phyloP scores from a whole-genome alignment of 2,329 filamentous ascomycete genomes.

The Chrysoporthe austroafricana region DNA sequence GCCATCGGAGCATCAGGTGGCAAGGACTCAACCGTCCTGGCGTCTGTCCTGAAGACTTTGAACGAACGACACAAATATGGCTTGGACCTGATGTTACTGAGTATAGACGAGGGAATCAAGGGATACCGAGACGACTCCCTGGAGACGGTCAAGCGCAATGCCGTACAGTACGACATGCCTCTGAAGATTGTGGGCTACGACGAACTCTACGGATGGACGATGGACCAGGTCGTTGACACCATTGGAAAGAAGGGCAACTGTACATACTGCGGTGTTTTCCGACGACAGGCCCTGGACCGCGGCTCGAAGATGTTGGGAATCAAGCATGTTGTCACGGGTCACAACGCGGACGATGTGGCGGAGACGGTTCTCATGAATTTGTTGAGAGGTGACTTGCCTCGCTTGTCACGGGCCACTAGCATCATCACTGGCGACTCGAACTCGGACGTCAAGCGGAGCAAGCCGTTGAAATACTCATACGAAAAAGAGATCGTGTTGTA shows the following conservation, averaged over 20 bases:
- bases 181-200: slow-evolving; percentile 91
- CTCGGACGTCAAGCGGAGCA: slow-evolving; percentile 93
- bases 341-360: slow-evolving; percentile 96
- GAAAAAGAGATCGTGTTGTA: slow-evolving; percentile 99
- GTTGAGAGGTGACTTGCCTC: slow-evolving; percentile 84
- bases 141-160: slow-evolving; percentile 95
- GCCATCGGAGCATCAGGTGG: slow-evolving; percentile 96
- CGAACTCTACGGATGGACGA: slow-evolving; percentile 97
- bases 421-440: slow-evolving; percentile 79
- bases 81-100: slow-evolving; percentile 82
- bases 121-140: slow-evolving; percentile 95
- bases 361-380: slow-evolving; percentile 99
- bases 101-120: slow-evolving; percentile 96
- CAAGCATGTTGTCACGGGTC: slow-evolving; percentile 92
- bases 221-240: slow-evolving; percentile 97
- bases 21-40: slow-evolving; percentile 96
- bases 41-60: slow-evolving; percentile 90
- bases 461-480: slow-evolving; percentile 97
- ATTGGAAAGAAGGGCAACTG: slow-evolving; percentile 99
- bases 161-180: slow-evolving; percentile 86
- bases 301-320: slow-evolving; percentile 88
- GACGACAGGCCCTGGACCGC: slow-evolving; percentile 89
- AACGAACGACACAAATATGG: slow-evolving; percentile 90
- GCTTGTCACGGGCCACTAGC: slow-evolving; percentile 84
- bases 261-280: slow-evolving; percentile 97